Evolutionary conservation across 2,329 filamentous ascomycete species (phyloP).

Genomic region (Penicillium corylophilum): DNA sequence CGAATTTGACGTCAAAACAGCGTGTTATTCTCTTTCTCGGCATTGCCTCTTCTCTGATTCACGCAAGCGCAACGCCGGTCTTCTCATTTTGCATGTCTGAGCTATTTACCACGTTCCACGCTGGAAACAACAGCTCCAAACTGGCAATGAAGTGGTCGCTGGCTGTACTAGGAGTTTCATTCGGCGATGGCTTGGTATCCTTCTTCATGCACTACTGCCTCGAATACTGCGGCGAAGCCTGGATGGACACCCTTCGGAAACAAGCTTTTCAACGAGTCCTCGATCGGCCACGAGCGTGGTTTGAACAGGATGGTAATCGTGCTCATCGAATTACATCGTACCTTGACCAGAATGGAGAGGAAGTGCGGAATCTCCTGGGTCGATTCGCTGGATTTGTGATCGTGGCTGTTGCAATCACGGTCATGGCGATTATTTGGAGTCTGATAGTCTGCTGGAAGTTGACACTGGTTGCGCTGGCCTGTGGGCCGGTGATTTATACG

Average conservation of each 20-base stretch:
- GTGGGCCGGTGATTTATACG: conserved; percentile 65
- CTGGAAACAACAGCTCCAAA: conserved; percentile 48
- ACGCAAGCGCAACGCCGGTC: conserved; percentile 66
- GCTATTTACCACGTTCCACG: conserved; percentile 69
- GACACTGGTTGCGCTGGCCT: conserved; percentile 71
- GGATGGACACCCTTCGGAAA: conserved; percentile 70
- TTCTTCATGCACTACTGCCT: conserved; percentile 70
- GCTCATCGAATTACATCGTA: conserved; percentile 65
- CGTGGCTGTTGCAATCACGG: conserved; percentile 65
- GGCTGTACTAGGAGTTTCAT: conserved; percentile 65
- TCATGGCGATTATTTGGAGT: conserved; percentile 72
- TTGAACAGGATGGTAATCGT: conserved; percentile 66
- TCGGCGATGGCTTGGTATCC: conserved; percentile 63
- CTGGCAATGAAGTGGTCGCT: conserved; percentile 67
- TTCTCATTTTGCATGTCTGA: conserved; percentile 77
- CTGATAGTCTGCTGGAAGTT: conserved; percentile 74
- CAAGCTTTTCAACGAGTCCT: conserved; percentile 70
- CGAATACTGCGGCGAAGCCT: conserved; percentile 69
- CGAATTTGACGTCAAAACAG: conserved; percentile 55
- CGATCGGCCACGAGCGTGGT: conserved; percentile 75
- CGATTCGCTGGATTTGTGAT: conserved; percentile 72
- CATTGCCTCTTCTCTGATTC: conserved; percentile 60
- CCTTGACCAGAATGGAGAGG: conserved; percentile 79
- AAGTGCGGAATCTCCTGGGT: conserved; percentile 79
- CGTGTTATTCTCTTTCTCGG: conserved; percentile 60